These are phyloP conservation scores for Linnemannia elongata DNA, from an alignment of 192 early-diverging fungal genomes.

Conservation along the genomic window DNA sequence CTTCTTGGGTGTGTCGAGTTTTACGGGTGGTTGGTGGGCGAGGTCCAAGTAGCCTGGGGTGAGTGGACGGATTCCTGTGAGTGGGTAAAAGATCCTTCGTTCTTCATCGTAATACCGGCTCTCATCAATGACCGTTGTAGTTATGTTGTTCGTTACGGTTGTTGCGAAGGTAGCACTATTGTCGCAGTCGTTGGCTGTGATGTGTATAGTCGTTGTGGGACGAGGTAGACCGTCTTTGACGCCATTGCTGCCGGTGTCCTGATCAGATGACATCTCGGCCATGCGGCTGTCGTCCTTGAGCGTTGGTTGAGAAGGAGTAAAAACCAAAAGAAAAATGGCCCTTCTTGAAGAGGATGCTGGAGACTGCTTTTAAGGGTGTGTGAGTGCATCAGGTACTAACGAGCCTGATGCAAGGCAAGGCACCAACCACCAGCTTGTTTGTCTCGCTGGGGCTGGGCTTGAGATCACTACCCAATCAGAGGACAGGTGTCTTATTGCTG, in stretches of 20 bases:
- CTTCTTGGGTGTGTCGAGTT: slow-evolving; percentile 8
- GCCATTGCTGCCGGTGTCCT: background rate
- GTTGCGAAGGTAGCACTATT: background rate
- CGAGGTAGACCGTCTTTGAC: background rate
- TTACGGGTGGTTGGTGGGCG: slow-evolving; percentile 1
- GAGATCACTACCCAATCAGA: background rate
- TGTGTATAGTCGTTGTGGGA: background rate
- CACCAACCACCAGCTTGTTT: background rate
- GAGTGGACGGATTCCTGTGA: slow-evolving; percentile 37
- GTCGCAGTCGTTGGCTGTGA: background rate
- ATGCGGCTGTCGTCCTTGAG: background rate
- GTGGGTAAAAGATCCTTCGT: slow-evolving; percentile 19
- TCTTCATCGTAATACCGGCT: slow-evolving; percentile 8
- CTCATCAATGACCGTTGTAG: background rate
- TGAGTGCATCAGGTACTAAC: background rate
- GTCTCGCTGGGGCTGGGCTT: background rate
- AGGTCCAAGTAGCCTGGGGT: slow-evolving; percentile 7
- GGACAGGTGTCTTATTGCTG: no score
- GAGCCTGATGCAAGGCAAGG: background rate
- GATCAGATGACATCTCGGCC: background rate
- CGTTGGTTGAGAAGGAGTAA: background rate
- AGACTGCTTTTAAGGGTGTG: background rate
- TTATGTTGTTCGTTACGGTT: background rate
- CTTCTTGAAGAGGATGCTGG: background rate
- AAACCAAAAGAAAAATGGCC: background rate